phyloP scores from a whole-genome alignment of 495 filamentous ascomycete genomes.

The Hypomontagnella monticulosa region DNA sequence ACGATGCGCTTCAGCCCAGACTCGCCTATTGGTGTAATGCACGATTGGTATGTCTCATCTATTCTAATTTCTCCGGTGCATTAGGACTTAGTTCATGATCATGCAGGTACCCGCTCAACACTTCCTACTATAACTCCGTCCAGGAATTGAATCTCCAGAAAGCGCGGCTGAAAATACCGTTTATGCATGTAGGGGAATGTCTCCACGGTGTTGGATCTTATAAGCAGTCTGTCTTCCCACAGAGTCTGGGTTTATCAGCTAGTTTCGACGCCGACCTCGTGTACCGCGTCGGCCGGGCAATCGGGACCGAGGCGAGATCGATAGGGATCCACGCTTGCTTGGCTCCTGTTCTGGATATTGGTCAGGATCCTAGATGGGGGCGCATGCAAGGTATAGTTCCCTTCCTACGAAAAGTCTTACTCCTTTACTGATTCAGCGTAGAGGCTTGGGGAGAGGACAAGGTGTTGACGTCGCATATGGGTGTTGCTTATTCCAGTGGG shows the following conservation, averaged over 20 bases:
- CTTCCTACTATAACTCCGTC: constrained; percentile 50
- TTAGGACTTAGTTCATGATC: not conserved
- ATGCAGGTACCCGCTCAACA: constrained; percentile 50
- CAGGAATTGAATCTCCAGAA: constrained; percentile 49
- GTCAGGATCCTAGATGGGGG: constrained; percentile 55
- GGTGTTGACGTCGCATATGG: constrained; percentile 53
- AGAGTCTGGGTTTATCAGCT: constrained; percentile 50
- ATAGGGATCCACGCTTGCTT: constrained; percentile 56
- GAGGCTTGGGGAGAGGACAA: constrained; percentile 59
- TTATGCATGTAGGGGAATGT: constrained; percentile 53
- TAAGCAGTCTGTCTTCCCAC: constrained; percentile 55
- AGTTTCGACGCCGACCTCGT: constrained; percentile 53
- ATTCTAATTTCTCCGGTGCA: not conserved
- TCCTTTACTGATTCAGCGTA: constrained; percentile 15
- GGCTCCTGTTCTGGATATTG: constrained; percentile 55
- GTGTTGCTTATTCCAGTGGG: constrained; percentile 51
- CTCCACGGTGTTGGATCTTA: constrained; percentile 55
- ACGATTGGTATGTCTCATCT: constrained; percentile 39
- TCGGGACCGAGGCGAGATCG: constrained; percentile 51
- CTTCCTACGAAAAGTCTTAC: not conserved
- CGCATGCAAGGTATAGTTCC: constrained; percentile 47
- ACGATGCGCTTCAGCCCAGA: constrained; percentile 48
- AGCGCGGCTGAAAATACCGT: constrained; percentile 47
- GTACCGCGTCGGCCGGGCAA: constrained; percentile 48
- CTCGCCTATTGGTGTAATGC: constrained; percentile 47